Percentiles rank a stretch among this genome's conserved stretches.
phyloP scores from a whole-genome alignment of 345 rosid genomes.

The Salix brachista region DNA sequence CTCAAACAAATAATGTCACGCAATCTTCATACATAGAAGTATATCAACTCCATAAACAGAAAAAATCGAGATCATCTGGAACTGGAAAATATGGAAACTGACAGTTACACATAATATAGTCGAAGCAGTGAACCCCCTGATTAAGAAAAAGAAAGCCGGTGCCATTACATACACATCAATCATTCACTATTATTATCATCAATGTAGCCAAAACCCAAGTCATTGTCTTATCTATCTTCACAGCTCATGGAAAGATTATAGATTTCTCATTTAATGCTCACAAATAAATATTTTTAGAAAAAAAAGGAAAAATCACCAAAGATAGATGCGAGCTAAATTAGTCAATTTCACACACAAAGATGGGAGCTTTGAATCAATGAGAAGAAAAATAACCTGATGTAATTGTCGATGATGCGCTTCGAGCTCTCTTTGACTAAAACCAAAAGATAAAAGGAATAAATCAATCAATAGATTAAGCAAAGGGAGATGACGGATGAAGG shows the following conservation, averaged over 20 bases:
- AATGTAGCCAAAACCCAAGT: background rate
- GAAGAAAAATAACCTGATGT: constrained; percentile 10
- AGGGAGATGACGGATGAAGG: background rate
- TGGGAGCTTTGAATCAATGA: background rate
- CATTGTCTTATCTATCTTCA: background rate
- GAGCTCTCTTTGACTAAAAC: constrained; percentile 42
- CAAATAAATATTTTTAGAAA: background rate
- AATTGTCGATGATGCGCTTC: constrained; percentile 31
- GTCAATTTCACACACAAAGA: background rate
- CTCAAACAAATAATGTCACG: background rate
- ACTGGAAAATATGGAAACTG: background rate
- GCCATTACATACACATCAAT: background rate
- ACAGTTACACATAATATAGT: background rate
- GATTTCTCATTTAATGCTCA: background rate
- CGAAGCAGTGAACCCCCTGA: background rate
- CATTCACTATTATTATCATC: background rate
- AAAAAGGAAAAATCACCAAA: background rate
- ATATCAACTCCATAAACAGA: too few relatives aligned
- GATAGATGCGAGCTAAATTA: background rate
- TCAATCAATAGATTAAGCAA: background rate
- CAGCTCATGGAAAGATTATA: background rate
- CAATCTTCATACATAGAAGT: background rate
- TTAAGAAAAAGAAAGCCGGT: background rate
- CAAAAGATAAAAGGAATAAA: constrained; percentile 5
- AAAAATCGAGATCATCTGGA: background rate